Conservation (phyloP, 495 filamentous ascomycete genomes). For the Recurvomyces mirabilis region DNA sequence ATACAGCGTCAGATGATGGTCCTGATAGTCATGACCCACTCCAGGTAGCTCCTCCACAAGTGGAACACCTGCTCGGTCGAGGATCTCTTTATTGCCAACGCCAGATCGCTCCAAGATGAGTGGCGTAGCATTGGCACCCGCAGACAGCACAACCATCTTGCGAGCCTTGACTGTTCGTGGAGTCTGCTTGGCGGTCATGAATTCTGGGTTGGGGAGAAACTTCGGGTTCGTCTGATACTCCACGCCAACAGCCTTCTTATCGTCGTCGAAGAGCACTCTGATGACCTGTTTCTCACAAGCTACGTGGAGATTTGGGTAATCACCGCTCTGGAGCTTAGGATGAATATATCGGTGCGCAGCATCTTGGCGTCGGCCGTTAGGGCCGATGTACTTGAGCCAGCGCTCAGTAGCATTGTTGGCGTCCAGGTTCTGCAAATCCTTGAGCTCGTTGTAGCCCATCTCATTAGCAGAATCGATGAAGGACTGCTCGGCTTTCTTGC, state of each 20-base stretch:
- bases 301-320: constrained; percentile 26
- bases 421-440: constrained; percentile 28
- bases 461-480: constrained; percentile 34
- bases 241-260: constrained; percentile 22
- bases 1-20: constrained; percentile 21
- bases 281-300: constrained; percentile 21
- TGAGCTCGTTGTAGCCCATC: constrained; percentile 35
- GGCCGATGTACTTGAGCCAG: constrained; percentile 15
- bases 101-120: constrained; percentile 28
- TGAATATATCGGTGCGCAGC: constrained; percentile 30
- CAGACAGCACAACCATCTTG: constrained; percentile 27
- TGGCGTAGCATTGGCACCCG: constrained; percentile 26
- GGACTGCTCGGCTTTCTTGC: constrained; percentile 24
- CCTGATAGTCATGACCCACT: constrained; percentile 26
- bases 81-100: constrained; percentile 21
- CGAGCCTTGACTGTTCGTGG: constrained; percentile 31
- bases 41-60: constrained; percentile 21
- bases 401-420: constrained; percentile 14
- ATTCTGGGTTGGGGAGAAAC: constrained; percentile 16
- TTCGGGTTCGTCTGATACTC: constrained; percentile 19
- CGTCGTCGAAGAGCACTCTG: constrained; percentile 19
- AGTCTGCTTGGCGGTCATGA: constrained; percentile 17
- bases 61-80: constrained; percentile 13
- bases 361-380: constrained; percentile 29
- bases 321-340: constrained; percentile 27